Base-by-base conservation (phyloP, 2,329 filamentous ascomycete species). In the Verticillium dahliae region DNA sequence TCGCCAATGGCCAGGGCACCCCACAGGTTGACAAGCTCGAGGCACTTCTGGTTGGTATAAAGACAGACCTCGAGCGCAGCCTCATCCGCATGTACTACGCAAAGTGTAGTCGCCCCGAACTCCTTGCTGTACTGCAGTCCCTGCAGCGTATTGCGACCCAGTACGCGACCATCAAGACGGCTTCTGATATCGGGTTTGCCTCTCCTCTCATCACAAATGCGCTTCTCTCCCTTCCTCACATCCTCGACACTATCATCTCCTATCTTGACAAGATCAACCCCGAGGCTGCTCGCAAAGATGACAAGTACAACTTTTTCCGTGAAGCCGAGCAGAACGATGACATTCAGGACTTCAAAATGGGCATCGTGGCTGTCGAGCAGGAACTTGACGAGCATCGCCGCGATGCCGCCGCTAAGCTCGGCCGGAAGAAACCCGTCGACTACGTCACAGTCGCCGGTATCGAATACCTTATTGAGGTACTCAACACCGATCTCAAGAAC, bases 61-160 rank as follows among this genome's bases (percentile, higher is more conserved):
- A 84, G 71, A 87, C 85, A 6, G 95, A 99, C 71, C 85, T 99
- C 6, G 95, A 99, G 75, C 92, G 95, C 67, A 95, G 91, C 64
- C 80, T 99, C 56, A 93, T 98, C 69, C 86, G 95, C 55, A 96
- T 99, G 62, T 99, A 98, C 78, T 99, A 99, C 75, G 92, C 93
- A 58, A 97, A 96, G 77, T 98, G 93, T 73, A 90, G 91, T 1
- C 87, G 95, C 0, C 90, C 93, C 0, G 95, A 99, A 74, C 85
- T 99, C 4, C 81, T 98, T 2, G 86, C 85, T 0, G 89, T 96
- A 4, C 80, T 99, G 1, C 93, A 98, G 73, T 90, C 90, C 0
- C 80, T 99, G 62, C 92, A 97, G 69, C 85, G 81, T 62, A 91
- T 98, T 56, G 85, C 91, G 0, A 86, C 84, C 61, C 89, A 95